Evolutionary conservation across 345 rosid genomes (phyloP), one percentile per base, ranked within the genome.

Genomic region (Brassica juncea): DNA sequence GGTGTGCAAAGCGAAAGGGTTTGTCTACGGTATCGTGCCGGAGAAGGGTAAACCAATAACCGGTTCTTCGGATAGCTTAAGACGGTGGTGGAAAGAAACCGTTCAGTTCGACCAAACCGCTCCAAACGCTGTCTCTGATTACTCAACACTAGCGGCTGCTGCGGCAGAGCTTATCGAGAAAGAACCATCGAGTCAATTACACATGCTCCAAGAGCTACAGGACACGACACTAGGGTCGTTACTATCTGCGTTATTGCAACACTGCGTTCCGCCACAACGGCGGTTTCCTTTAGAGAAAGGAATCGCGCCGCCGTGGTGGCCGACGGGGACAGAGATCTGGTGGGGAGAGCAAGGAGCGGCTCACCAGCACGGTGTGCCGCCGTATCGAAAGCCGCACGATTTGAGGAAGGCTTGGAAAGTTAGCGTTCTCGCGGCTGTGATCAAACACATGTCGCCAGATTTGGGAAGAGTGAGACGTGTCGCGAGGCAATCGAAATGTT

Each of bases 251-350:
- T 84, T 89, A 1, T 86, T 87, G 86, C 91, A 87, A 72, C 91
- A 85, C 66, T 89, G 91, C 25, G 28, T 30, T 7, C 93, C 93
- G 1, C 92, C 92, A 0, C 91, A 91, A 34, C 73, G 93, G 71
- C 75, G 84, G 59, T 87, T 89, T 74, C 92, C 93, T 0, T 32
- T 89, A 4, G 90, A 87, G 19, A 83, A 60, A 66, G 89, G 90
- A 0, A 65, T 87, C 16, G 83, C 89, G 0, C 96, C 91, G 1
- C 92, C 96, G 0, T 88, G 96, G 96, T 89, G 96, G 93, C 92
- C 93, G 0, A 85, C 83, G 0, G 89, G 93, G 60, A 32, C 14
- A 0, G 92, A 89, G 82, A 0, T 73, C 2, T 86, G 97, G 97
- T 88, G 93, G 96, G 92, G 88, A 15, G 77, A 89, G 62, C 90